These are phyloP conservation scores for Kwoniella pini DNA, from an alignment of 768 basidiomycete species.

Conservation along the genomic window DNA sequence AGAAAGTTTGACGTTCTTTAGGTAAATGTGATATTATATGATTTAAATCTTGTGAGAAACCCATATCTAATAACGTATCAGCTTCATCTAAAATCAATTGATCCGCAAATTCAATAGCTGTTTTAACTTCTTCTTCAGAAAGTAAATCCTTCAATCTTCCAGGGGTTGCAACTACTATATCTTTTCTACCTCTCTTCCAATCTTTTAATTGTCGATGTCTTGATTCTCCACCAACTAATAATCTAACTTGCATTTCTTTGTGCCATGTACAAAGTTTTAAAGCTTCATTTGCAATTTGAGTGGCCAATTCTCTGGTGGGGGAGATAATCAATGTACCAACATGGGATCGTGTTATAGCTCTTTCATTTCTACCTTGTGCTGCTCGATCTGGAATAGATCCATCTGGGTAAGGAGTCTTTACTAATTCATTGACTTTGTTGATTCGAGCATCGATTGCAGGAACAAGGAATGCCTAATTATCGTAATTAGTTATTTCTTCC, in stretches of 20 bases:
- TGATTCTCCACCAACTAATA: conserved; percentile 76
- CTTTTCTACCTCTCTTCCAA: conserved; percentile 66
- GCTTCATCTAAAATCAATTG: conserved; percentile 87
- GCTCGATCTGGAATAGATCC: conserved; percentile 52
- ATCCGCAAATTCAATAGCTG: conserved; percentile 62
- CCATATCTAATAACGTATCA: conserved; percentile 87
- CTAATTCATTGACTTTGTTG: conserved; percentile 61
- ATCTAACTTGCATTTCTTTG: conserved; percentile 65
- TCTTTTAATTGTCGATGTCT: conserved; percentile 68
- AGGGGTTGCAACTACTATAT: conserved; percentile 88
- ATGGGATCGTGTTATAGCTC: conserved; percentile 55
- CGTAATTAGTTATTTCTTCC: background rate
- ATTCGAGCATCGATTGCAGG: conserved; percentile 79
- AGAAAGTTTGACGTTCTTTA: conserved; percentile 76
- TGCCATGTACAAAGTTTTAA: conserved; percentile 66
- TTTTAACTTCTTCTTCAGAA: conserved; percentile 62
- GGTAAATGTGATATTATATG: conserved; percentile 69
- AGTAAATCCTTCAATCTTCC: conserved; percentile 78
- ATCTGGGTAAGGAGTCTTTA: conserved; percentile 58
- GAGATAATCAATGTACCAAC: conserved; percentile 79
- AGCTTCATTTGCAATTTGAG: conserved; percentile 85
- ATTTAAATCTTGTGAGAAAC: conserved; percentile 83
- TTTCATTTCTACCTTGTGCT: conserved; percentile 23
- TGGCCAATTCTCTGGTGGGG: conserved; percentile 85
- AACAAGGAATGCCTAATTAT: conserved; percentile 68